Evolutionary conservation across 306 rosid genomes (phyloP).

Genomic region (Quercus robur): DNA sequence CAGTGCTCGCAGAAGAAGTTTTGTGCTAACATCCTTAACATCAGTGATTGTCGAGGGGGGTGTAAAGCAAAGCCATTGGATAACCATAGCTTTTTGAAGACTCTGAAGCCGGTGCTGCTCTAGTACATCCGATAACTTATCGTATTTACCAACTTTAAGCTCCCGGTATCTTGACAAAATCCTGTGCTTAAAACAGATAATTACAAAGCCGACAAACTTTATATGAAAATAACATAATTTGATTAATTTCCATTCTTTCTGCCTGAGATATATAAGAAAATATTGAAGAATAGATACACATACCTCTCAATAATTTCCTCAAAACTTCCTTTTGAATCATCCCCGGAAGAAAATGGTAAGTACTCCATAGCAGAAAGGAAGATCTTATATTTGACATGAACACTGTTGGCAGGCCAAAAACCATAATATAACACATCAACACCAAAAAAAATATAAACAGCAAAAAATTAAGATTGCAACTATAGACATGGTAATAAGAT

Average conservation of each 20-base stretch:
- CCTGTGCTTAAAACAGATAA: conserved; percentile 58
- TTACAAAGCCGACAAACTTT: conserved; percentile 5
- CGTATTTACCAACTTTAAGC: conserved; percentile 60
- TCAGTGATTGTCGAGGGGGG: conserved; percentile 85
- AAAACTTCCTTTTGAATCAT: conserved; percentile 82
- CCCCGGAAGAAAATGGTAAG: conserved; percentile 72
- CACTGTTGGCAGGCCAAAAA: conserved; percentile 47
- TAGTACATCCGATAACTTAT: conserved; percentile 65
- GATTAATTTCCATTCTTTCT: background rate
- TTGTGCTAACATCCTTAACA: conserved; percentile 64
- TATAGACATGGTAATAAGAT: background rate
- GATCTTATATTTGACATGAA: conserved; percentile 84
- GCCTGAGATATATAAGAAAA: conserved; percentile 6
- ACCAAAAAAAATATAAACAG: background rate
- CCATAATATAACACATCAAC: conserved; percentile 10
- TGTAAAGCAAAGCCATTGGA: conserved; percentile 98
- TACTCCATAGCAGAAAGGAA: conserved; percentile 92
- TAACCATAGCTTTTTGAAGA: conserved; percentile 90
- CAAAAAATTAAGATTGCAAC: background rate
- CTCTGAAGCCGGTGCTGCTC: conserved; percentile 90
- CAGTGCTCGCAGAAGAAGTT: conserved; percentile 78
- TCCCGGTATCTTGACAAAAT: conserved; percentile 90
- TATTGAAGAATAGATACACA: background rate
- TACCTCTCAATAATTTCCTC: conserved; percentile 95
- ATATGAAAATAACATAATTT: conserved; percentile 12